These are phyloP conservation scores for Parmales sp. DNA, from an alignment of 108 stramenopile species.

Conservation along the genomic window DNA sequence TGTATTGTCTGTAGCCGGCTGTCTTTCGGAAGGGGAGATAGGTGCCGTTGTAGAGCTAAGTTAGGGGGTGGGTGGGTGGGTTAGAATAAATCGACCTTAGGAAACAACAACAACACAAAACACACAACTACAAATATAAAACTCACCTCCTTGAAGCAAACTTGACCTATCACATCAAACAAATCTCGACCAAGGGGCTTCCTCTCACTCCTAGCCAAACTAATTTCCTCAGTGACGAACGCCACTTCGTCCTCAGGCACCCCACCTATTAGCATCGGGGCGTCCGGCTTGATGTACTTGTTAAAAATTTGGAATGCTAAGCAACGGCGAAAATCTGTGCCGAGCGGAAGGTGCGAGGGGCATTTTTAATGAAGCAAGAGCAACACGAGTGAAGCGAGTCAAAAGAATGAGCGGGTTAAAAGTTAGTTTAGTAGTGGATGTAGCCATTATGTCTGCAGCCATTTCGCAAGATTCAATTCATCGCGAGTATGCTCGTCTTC, in stretches of 20 bases:
- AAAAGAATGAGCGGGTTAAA: too few relatives aligned
- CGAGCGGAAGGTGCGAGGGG: too few relatives aligned
- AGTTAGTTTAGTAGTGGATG: too few relatives aligned
- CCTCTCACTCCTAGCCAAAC: background rate
- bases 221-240: background rate
- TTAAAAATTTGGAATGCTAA: slow-evolving; percentile 1
- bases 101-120: too few relatives aligned
- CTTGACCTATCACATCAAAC: slow-evolving; percentile 1
- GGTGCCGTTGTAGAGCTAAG: background rate
- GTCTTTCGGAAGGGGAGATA: slow-evolving; percentile 6
- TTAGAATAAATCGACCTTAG: too few relatives aligned
- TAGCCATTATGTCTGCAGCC: too few relatives aligned
- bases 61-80: too few relatives aligned
- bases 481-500: too few relatives aligned
- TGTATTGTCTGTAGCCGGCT: slow-evolving; percentile 7
- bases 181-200: background rate
- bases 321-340: background rate
- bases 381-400: too few relatives aligned
- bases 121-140: background rate
- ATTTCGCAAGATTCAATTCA: too few relatives aligned
- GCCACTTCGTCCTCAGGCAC: background rate
- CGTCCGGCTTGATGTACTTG: background rate
- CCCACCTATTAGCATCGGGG: background rate
- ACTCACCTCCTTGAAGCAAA: slow-evolving; percentile 6
- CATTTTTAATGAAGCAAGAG: too few relatives aligned